Evolutionary conservation across 2,329 filamentous ascomycete species (phyloP), one percentile per base, ranked within the genome.

Genomic region (Diplodia corticola): DNA sequence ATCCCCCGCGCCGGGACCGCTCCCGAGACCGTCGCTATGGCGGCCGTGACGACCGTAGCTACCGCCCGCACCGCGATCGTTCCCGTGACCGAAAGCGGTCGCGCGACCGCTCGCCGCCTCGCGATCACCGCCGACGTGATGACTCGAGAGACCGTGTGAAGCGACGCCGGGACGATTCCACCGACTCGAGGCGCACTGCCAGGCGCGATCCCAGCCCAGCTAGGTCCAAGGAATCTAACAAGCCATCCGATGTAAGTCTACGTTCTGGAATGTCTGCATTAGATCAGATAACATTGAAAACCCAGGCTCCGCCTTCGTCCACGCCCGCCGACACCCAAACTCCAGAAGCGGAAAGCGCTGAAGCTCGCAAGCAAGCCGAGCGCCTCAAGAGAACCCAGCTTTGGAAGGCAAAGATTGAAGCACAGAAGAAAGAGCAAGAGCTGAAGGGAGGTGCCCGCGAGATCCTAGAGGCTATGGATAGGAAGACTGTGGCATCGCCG

Each of bases 381-480:
- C 84, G 91, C 69, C 83, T 50, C 5, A 50, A 35, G 93, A 55
- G 46, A 28, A 35, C 53, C 5, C 50, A 65, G 50, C 35, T 44
- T 17, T 57, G 55, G 55, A 61, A 63, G 49, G 91, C 91, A 30
- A 93, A 92, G 75, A 80, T 96, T 30, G 91, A 94, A 76, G 91
- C 91, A 74, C 89, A 89, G 71, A 89, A 89, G 71, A 91, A 91
- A 75, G 87, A 91, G 86, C 71, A 68, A 48, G 64, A 64, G 71
- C 13, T 50, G 61, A 72, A 90, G 72, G 84, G 88, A 51, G 78
- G 78, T 46, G 87, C 87, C 63, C 60, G 63, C 48, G 86, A 86
- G 67, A 88, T 92, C 65, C 81, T 90, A 66, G 88, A 89, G 72
- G 87, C 90, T 77, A 92, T 91, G 83, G 91, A 90, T 76, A 88